These are phyloP conservation scores for Lentinula edodes DNA, from an alignment of 768 basidiomycete species.

Conservation along the genomic window DNA sequence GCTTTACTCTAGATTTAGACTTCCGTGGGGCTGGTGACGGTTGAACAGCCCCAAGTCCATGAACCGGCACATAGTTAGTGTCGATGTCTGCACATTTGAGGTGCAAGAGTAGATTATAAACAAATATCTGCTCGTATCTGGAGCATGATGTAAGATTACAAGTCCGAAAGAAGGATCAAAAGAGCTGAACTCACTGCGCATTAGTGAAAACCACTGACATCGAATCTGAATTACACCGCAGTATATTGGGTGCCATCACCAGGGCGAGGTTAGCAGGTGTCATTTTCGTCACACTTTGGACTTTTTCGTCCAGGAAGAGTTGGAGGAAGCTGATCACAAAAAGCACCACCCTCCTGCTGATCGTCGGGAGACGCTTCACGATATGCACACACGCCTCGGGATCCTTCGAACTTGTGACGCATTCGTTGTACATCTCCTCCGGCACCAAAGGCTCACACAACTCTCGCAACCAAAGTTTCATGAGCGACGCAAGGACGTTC, in stretches of 20 bases:
- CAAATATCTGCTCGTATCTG: slow-evolving; percentile 86
- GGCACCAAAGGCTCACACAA: slow-evolving; percentile 90
- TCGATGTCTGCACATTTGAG: slow-evolving; percentile 76
- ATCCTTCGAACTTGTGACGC: slow-evolving; percentile 63
- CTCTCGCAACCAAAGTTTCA: slow-evolving; percentile 93
- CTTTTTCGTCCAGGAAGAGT: slow-evolving; percentile 76
- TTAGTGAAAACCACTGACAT: slow-evolving; percentile 89
- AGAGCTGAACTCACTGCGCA: slow-evolving; percentile 63
- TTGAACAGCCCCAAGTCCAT: slow-evolving; percentile 71
- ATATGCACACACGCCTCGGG: slow-evolving; percentile 69
- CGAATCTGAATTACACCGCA: slow-evolving; percentile 83
- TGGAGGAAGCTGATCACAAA: slow-evolving; percentile 91
- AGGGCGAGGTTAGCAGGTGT: slow-evolving; percentile 82
- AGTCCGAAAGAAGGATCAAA: not conserved
- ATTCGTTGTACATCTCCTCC: slow-evolving; percentile 88
- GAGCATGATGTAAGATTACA: slow-evolving; percentile 4
- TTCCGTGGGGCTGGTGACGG: slow-evolving; percentile 38
- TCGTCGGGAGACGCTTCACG: slow-evolving; percentile 72
- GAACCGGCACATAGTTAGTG: slow-evolving; percentile 67
- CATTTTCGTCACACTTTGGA: slow-evolving; percentile 79
- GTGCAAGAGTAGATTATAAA: slow-evolving; percentile 77
- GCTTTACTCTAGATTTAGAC: slow-evolving; percentile 54
- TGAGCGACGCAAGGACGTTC: slow-evolving; percentile 80
- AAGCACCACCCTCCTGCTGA: slow-evolving; percentile 80
- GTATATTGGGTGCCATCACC: slow-evolving; percentile 88